Conservation (phyloP, 345 rosid species). For the Gossypium stocksii region DNA sequence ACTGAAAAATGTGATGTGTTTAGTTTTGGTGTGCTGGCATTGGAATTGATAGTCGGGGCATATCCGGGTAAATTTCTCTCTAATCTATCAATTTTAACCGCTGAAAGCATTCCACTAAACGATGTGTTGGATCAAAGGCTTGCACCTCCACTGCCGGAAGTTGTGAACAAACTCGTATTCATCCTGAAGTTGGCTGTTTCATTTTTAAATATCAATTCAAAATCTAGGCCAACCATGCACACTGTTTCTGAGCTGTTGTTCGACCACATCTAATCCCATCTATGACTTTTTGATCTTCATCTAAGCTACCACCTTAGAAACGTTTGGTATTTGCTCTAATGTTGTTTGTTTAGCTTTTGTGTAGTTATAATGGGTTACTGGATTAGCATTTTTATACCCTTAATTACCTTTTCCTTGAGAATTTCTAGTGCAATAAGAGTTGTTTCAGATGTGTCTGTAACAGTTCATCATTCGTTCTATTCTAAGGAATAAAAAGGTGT, state of each 20-base stretch:
- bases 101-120: not conserved
- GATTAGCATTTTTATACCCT: not conserved
- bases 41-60: slow-evolving; percentile 17
- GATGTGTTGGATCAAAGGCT: slow-evolving; percentile 24
- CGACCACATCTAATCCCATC: not conserved
- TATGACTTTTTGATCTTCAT: not conserved
- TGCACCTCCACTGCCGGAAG: slow-evolving; percentile 22
- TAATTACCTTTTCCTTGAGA: not conserved
- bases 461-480: not conserved
- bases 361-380: not conserved
- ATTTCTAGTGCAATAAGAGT: not conserved
- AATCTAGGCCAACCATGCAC: slow-evolving; percentile 31
- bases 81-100: not conserved
- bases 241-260: slow-evolving; percentile 18
- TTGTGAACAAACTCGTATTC: slow-evolving; percentile 14
- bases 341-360: not conserved
- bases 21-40: slow-evolving; percentile 18
- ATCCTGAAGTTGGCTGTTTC: slow-evolving; percentile 23
- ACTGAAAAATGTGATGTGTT: slow-evolving; percentile 17
- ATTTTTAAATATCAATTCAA: slow-evolving; percentile 33
- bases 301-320: not conserved
- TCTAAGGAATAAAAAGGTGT: no score
- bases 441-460: not conserved
- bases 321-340: not conserved
- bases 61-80: slow-evolving; percentile 14